Evolutionary conservation across 768 basidiomycete species (phyloP).

Genomic region (Trametes elegans): DNA sequence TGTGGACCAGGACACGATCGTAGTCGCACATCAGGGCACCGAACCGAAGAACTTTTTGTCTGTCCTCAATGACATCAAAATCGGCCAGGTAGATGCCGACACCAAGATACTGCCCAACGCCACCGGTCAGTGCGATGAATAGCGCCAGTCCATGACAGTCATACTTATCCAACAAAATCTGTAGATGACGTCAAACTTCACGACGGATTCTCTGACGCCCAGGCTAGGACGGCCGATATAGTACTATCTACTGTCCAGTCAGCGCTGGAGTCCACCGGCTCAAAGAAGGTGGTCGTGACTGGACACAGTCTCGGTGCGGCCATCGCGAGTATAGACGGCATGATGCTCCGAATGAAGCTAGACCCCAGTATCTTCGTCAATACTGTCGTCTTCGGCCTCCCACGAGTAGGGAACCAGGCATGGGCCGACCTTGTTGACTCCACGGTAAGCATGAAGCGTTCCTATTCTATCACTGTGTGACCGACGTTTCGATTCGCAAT

Average conservation of each 20-base stretch:
- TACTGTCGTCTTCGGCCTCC: conserved; percentile 41
- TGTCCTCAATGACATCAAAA: conserved; percentile 35
- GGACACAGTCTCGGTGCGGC: conserved; percentile 36
- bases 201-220: conserved; percentile 40
- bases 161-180: neutral
- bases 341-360: conserved; percentile 39
- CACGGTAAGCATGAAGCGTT: conserved; percentile 18
- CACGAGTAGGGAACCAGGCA: conserved; percentile 43
- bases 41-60: conserved; percentile 35
- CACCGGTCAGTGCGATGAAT: conserved; percentile 20
- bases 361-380: conserved; percentile 33
- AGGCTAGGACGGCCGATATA: conserved; percentile 37
- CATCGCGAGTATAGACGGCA: conserved; percentile 44
- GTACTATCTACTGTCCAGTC: conserved; percentile 32
- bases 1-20: conserved; percentile 31
- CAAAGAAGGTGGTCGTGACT: conserved; percentile 41
- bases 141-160: neutral
- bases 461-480: neutral
- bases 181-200: conserved; percentile 35
- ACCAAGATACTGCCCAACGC: conserved; percentile 32
- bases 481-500: too few relatives aligned
- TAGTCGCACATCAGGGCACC: conserved; percentile 44
- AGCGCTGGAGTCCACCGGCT: conserved; percentile 29
- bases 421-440: conserved; percentile 44
- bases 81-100: conserved; percentile 31